Evolutionary conservation across 176 grass and related monocot species (phyloP).

Genomic region (Zoysia japonica): DNA sequence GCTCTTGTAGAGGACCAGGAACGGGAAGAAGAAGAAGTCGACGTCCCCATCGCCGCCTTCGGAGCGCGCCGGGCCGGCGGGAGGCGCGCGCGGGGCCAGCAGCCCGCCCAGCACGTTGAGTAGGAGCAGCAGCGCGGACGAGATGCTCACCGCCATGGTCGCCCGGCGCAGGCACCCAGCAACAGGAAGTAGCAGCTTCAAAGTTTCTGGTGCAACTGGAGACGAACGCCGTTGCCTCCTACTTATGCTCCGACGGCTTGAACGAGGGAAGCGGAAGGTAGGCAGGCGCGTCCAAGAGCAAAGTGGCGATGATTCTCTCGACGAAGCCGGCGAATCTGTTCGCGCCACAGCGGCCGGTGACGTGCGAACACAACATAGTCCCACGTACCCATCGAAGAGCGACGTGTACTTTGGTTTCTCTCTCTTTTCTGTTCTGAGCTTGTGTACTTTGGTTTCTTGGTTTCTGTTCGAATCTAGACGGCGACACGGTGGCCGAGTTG

Average conservation of each 20-base stretch:
- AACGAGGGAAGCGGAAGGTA: not conserved
- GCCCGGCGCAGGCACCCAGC: not conserved
- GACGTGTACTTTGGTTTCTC: too few species aligned
- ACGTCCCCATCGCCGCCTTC: slow-evolving; percentile 1
- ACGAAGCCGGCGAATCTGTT: not conserved
- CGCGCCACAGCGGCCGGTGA: not conserved
- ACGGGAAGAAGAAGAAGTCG: slow-evolving; percentile 62
- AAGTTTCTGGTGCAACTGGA: not conserved
- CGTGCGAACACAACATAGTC: not conserved
- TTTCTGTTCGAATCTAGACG: too few species aligned
- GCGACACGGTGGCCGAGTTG: too few species aligned
- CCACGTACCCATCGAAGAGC: too few species aligned
- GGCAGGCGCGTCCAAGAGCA: not conserved
- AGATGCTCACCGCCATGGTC: slow-evolving; percentile 42
- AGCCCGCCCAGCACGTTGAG: slow-evolving; percentile 43
- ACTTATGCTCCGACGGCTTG: not conserved
- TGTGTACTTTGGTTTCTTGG: too few species aligned
- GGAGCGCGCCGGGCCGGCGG: not conserved
- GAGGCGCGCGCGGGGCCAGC: slow-evolving; percentile 10
- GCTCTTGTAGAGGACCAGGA: slow-evolving; percentile 61
- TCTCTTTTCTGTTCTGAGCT: too few species aligned
- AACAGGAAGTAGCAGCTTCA: not conserved
- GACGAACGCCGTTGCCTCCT: not conserved
- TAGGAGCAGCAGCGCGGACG: slow-evolving; percentile 36
- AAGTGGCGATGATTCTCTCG: not conserved